Percentiles rank a stretch among this genome's conserved stretches.
Conservation (phyloP, 192 early-diverging fungal genomes). For the Coemansia sp. region DNA sequence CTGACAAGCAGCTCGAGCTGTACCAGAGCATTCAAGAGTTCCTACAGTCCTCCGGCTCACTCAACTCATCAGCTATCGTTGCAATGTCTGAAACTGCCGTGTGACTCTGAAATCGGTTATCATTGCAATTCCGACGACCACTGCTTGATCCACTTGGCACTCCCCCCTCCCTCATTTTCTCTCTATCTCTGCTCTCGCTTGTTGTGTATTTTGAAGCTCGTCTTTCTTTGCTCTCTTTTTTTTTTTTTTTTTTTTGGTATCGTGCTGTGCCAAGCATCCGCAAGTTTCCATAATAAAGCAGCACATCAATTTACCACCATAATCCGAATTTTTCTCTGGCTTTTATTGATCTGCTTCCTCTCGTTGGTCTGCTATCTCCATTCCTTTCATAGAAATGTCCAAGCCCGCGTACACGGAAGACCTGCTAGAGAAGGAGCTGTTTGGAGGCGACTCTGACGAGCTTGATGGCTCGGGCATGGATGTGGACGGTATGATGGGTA, state of each 20-base stretch:
- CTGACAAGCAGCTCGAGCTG: slow-evolving; percentile 43
- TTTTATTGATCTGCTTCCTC: slow-evolving; percentile 3
- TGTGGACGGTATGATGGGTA: slow-evolving; percentile 47
- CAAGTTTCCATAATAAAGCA: too few species aligned
- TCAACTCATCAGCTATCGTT: background rate
- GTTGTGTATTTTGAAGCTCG: slow-evolving; percentile 5
- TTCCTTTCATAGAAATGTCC: slow-evolving; percentile 22
- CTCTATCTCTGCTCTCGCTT: background rate
- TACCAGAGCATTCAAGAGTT: slow-evolving; percentile 57
- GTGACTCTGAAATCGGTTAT: background rate
- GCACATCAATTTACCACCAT: too few species aligned
- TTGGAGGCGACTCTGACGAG: slow-evolving; percentile 47
- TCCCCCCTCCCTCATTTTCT: background rate
- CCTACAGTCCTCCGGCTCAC: slow-evolving; percentile 40
- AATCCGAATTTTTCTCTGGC: background rate
- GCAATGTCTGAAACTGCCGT: background rate
- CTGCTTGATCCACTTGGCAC: background rate
- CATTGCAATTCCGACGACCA: background rate
- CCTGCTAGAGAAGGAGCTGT: slow-evolving; percentile 51
- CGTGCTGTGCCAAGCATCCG: too few species aligned
- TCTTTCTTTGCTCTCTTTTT: background rate
- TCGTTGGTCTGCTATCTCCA: background rate
- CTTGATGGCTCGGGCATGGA: slow-evolving; percentile 34
- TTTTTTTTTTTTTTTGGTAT: too few species aligned
- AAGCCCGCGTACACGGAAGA: slow-evolving; percentile 47